A percentile compares a stretch with the other conserved stretches of the same genome.
These are phyloP conservation scores for Buddleja alternifolia DNA, from an alignment of 257 asterid species.

Conservation along the genomic window DNA sequence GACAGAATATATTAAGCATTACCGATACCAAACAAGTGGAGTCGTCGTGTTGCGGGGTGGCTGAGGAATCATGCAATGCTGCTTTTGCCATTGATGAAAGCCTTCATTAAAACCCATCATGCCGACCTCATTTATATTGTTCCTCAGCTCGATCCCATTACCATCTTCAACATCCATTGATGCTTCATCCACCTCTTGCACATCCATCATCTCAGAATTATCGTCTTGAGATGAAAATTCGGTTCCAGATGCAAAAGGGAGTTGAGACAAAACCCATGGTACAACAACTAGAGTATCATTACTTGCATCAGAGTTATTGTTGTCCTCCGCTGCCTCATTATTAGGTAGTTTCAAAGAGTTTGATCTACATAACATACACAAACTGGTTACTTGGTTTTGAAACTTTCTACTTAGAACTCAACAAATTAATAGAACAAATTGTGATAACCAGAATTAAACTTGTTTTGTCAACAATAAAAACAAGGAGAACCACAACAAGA, in stretches of 20 bases:
- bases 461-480: background rate
- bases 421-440: background rate
- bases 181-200: conserved; percentile 49
- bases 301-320: too few relatives aligned
- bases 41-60: conserved; percentile 53
- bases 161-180: conserved; percentile 66
- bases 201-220: conserved; percentile 61
- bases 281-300: conserved; percentile 62
- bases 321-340: conserved; percentile 25
- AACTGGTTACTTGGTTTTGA: conserved; percentile 20
- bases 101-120: conserved; percentile 46
- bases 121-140: conserved; percentile 24
- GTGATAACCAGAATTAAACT: background rate
- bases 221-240: conserved; percentile 32
- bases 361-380: conserved; percentile 42
- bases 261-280: conserved; percentile 68
- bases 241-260: conserved; percentile 26
- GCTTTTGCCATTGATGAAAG: conserved; percentile 70
- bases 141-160: conserved; percentile 20
- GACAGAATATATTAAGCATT: background rate
- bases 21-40: conserved; percentile 67
- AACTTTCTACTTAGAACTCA: background rate
- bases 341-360: conserved; percentile 35
- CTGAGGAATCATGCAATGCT: conserved; percentile 67
- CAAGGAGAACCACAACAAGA: background rate